Conservation (phyloP, 1,139 yeast genomes). For the Suhomyces atakaporum region DNA sequence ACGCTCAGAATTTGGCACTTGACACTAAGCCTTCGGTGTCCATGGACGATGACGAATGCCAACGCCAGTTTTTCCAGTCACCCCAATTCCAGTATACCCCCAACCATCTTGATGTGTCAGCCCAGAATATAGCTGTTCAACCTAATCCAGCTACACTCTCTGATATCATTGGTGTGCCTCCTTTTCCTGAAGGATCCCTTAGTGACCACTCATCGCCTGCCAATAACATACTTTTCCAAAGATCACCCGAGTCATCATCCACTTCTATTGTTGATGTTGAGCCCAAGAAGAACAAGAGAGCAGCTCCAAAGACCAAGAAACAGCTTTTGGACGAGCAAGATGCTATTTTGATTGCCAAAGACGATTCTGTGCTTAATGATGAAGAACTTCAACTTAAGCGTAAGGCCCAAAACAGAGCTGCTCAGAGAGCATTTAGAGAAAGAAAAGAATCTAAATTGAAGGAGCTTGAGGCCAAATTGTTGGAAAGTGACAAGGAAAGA, state of each 20-base stretch:
- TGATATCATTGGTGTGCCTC: conserved; percentile 5
- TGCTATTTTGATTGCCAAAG: conserved; percentile 39
- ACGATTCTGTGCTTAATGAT: conserved; percentile 46
- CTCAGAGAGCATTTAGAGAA: conserved; percentile 87
- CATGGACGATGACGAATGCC: conserved; percentile 7
- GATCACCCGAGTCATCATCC: conserved; percentile 15
- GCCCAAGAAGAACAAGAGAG: conserved; percentile 1
- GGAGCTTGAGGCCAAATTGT: conserved; percentile 63
- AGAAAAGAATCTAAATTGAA: conserved; percentile 75
- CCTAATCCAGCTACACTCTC: too few species aligned
- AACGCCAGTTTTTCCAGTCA: conserved; percentile 7
- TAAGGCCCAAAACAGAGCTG: conserved; percentile 85
- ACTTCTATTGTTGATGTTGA: conserved; percentile 9
- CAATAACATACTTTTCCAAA: conserved; percentile 6
- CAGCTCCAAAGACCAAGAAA: conserved; percentile 25
- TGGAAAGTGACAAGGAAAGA: conserved; percentile 61
- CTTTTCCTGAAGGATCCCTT: conserved; percentile 10
- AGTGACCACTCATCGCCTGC: conserved; percentile 15
- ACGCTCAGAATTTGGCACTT: conserved; percentile 3
- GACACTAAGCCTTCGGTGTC: too few species aligned
- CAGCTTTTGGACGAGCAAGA: conserved; percentile 41
- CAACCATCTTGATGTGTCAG: background rate
- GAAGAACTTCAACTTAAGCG: conserved; percentile 56
- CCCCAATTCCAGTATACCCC: conserved; percentile 9
- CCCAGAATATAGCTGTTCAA: too few species aligned